Evolutionary conservation across 2,329 filamentous ascomycete genomes (phyloP).

Genomic region (Fusarium longipes): DNA sequence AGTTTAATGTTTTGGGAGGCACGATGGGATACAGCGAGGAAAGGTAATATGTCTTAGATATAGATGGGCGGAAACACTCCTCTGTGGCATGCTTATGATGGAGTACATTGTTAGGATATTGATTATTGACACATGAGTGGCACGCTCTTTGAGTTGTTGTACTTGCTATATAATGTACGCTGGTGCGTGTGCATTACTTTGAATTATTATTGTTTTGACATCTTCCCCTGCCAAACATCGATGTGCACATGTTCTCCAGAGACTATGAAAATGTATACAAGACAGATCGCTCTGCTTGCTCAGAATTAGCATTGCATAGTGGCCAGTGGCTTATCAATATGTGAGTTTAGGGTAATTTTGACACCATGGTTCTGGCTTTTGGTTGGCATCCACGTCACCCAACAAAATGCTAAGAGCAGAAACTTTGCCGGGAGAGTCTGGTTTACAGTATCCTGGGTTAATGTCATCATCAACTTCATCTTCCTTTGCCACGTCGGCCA

Average conservation of each 20-base stretch:
- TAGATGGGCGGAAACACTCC: slow-evolving; percentile 27
- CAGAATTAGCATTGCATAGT: no score
- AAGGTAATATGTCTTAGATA: slow-evolving; percentile 42
- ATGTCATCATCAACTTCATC: no score
- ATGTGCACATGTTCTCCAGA: not conserved
- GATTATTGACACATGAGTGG: slow-evolving; percentile 13
- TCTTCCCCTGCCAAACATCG: not conserved
- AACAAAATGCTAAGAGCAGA: no score
- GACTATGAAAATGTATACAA: not conserved
- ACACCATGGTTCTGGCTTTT: no score
- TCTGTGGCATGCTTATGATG: slow-evolving; percentile 26
- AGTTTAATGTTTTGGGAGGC: slow-evolving; percentile 46
- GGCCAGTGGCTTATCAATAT: no score
- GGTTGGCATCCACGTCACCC: no score
- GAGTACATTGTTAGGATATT: slow-evolving; percentile 38
- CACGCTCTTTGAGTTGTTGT: slow-evolving; percentile 12
- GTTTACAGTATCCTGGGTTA: no score
- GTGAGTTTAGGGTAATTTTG: not conserved
- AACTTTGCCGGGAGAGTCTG: no score
- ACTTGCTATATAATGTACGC: slow-evolving; percentile 32
- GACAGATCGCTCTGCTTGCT: not conserved
- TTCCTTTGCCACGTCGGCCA: no score
- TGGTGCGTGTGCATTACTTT: slow-evolving; percentile 23
- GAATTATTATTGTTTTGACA: slow-evolving; percentile 7
- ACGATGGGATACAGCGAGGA: slow-evolving; percentile 37